phyloP scores from a whole-genome alignment of 768 basidiomycete genomes.

The Trametes sanguinea region DNA sequence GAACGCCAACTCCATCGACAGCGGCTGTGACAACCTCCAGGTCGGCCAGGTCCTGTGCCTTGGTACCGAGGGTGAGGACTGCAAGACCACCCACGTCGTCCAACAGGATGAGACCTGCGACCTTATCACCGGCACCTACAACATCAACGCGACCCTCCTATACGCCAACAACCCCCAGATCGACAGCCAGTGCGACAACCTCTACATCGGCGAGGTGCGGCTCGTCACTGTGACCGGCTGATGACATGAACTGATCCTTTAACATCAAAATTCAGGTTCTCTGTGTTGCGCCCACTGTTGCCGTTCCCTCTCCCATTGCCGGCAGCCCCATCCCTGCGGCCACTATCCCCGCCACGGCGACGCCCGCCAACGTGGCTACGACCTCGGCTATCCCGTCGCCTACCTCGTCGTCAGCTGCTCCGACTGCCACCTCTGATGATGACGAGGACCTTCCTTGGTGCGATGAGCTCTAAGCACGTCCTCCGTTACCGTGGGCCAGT shows the following conservation, averaged over 20 bases:
- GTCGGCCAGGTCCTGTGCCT: slow-evolving; percentile 60
- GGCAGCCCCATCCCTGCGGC: slow-evolving; percentile 30
- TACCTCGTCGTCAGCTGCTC: slow-evolving; percentile 33
- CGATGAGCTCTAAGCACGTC: slow-evolving; percentile 46
- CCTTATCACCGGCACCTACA: slow-evolving; percentile 39
- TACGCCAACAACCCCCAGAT: slow-evolving; percentile 77
- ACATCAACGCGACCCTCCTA: slow-evolving; percentile 57
- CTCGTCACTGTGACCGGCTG: too few species aligned
- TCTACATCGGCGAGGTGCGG: slow-evolving; percentile 75
- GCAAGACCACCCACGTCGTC: slow-evolving; percentile 61
- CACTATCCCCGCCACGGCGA: slow-evolving; percentile 28
- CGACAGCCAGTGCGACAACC: slow-evolving; percentile 54
- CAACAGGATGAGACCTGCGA: slow-evolving; percentile 58
- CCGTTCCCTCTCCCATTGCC: slow-evolving; percentile 46
- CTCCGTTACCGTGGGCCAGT: not conserved
- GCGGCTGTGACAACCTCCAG: slow-evolving; percentile 58
- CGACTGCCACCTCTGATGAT: slow-evolving; percentile 26
- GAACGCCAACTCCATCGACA: slow-evolving; percentile 54
- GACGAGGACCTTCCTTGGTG: slow-evolving; percentile 53
- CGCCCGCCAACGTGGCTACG: slow-evolving; percentile 21
- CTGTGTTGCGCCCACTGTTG: slow-evolving; percentile 46
- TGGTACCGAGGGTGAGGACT: slow-evolving; percentile 61
- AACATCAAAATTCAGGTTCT: slow-evolving; percentile 44
- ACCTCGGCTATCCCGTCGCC: slow-evolving; percentile 28
- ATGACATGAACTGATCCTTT: too few species aligned